A percentile compares a stretch with the other conserved stretches of the same genome.
These are phyloP conservation scores for Claviceps cyperi DNA, from an alignment of 2,329 filamentous ascomycete genomes.

Conservation along the genomic window DNA sequence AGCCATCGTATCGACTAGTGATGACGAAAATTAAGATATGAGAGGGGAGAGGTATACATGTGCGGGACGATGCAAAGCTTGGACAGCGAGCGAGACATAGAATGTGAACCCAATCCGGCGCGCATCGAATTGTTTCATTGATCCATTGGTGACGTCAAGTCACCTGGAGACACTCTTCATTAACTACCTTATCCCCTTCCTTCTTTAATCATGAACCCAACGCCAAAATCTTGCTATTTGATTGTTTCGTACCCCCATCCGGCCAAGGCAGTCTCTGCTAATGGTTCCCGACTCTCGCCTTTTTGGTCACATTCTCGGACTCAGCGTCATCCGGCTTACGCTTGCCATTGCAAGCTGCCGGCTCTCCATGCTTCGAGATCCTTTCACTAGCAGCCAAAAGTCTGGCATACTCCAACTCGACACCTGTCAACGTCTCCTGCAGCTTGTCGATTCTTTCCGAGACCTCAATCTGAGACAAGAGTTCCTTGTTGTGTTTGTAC, in stretches of 20 bases:
- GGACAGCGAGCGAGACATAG: background rate
- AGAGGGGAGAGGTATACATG: no score
- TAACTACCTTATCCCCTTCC: background rate
- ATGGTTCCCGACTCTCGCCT: slow-evolving; percentile 25
- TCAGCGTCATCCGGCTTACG: slow-evolving; percentile 26
- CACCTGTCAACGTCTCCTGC: slow-evolving; percentile 50
- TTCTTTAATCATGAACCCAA: background rate
- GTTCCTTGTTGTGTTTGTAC: slow-evolving; percentile 59
- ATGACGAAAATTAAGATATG: background rate
- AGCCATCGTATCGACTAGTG: background rate
- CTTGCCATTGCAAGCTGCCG: slow-evolving; percentile 24
- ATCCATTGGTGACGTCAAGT: background rate
- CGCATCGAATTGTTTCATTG: background rate
- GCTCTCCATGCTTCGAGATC: slow-evolving; percentile 14
- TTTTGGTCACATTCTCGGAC: slow-evolving; percentile 26
- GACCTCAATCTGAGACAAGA: slow-evolving; percentile 53
- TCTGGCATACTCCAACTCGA: slow-evolving; percentile 60
- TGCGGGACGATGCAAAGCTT: no score
- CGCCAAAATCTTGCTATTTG: background rate
- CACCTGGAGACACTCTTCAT: background rate
- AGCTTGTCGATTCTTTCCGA: slow-evolving; percentile 58
- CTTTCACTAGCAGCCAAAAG: slow-evolving; percentile 37
- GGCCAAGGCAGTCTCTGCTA: slow-evolving; percentile 4
- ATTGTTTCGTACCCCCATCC: background rate
- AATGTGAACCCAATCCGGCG: background rate